Evolutionary conservation across 2,329 filamentous ascomycete genomes (phyloP).

Genomic region (Fusarium euwallaceae): DNA sequence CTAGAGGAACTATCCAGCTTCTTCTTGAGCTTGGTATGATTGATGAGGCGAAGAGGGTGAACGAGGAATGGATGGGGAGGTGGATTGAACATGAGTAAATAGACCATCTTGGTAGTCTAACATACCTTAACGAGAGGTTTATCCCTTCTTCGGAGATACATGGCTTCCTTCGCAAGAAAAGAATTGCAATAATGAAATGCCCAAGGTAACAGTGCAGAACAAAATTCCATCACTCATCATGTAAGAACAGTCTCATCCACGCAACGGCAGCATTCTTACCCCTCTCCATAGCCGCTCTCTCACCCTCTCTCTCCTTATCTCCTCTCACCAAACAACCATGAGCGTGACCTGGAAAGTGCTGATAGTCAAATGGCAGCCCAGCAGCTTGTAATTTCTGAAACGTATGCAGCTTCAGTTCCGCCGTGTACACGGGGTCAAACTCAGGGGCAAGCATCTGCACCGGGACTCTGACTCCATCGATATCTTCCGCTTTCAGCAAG

Average conservation of each 20-base stretch:
- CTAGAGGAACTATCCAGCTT: conserved; percentile 67
- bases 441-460: conserved; percentile 67
- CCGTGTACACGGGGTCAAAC: conserved; percentile 55
- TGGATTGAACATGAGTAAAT: conserved; percentile 9
- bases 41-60: conserved; percentile 34
- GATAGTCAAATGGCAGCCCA: not conserved
- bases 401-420: conserved; percentile 58
- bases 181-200: no score
- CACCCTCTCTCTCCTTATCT: conserved; percentile 50
- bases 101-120: not conserved
- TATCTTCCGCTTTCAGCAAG: conserved; percentile 58
- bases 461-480: conserved; percentile 60
- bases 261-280: conserved; percentile 45
- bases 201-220: no score
- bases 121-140: not conserved
- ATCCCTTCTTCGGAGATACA: not conserved
- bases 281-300: conserved; percentile 57
- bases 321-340: conserved; percentile 50
- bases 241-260: not conserved
- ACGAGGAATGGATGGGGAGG: conserved; percentile 16
- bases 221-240: not conserved
- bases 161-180: not conserved
- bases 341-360: not conserved
- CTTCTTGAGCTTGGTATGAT: conserved; percentile 50
- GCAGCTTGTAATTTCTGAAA: conserved; percentile 51